These are phyloP conservation scores for Dictyostelium citrinum DNA, from an alignment of 78 protist species.

Conservation along the genomic window DNA sequence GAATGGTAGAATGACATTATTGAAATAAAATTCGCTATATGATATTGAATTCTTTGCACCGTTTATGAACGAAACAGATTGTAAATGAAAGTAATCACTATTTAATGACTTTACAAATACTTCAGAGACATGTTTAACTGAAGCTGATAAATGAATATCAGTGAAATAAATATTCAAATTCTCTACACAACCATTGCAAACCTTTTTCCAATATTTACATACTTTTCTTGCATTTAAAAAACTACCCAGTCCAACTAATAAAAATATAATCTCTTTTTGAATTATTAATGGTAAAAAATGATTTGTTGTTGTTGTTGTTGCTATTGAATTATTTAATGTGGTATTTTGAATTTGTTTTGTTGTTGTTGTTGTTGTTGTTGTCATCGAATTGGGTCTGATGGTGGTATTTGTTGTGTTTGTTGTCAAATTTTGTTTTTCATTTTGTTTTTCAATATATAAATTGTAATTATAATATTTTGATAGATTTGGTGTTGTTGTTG, in stretches of 20 bases:
- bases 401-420: neutral
- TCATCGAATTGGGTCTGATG: too few species aligned
- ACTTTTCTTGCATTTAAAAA: neutral
- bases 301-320: neutral
- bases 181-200: neutral
- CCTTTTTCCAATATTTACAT: conserved; percentile 19
- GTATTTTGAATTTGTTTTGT: neutral
- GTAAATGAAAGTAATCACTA: neutral
- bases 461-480: neutral
- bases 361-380: conserved; percentile 16
- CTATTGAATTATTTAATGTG: too few species aligned
- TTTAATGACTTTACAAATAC: neutral
- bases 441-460: neutral
- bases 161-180: conserved; percentile 19
- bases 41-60: neutral
- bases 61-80: conserved; percentile 27
- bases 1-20: conserved; percentile 31
- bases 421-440: neutral
- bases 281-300: conserved; percentile 19
- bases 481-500: conserved; percentile 1
- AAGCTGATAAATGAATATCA: neutral
- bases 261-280: conserved; percentile 44
- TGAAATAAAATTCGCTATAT: neutral
- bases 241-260: neutral
- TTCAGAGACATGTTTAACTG: conserved; percentile 22